These are phyloP conservation scores for Lasiosphaeria hispida DNA, from an alignment of 495 filamentous ascomycete genomes.

Conservation along the genomic window DNA sequence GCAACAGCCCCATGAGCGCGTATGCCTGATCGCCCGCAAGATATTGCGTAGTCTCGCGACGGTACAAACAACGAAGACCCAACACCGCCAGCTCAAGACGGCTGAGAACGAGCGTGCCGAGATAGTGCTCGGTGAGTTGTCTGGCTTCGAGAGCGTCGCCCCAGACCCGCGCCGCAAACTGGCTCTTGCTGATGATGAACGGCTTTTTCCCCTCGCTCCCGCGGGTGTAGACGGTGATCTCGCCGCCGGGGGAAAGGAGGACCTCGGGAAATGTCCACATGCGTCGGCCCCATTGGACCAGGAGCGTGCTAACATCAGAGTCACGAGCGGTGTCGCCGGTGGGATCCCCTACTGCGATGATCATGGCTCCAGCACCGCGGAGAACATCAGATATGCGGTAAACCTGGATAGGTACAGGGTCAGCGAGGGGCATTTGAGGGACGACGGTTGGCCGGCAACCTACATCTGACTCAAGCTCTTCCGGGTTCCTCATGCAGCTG, in stretches of 20 bases:
- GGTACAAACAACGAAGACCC: slow-evolving; percentile 13
- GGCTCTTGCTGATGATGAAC: slow-evolving; percentile 10
- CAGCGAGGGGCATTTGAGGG: not conserved
- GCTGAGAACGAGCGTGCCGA: slow-evolving; percentile 13
- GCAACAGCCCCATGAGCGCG: slow-evolving; percentile 44
- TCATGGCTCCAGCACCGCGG: slow-evolving; percentile 1
- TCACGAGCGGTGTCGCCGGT: not conserved
- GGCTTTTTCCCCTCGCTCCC: not conserved
- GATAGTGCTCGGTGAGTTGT: slow-evolving; percentile 23
- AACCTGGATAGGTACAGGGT: not conserved
- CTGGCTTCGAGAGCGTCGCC: not conserved
- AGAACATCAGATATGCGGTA: slow-evolving; percentile 11
- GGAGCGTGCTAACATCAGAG: not conserved
- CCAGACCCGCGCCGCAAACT: slow-evolving; percentile 18
- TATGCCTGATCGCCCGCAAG: slow-evolving; percentile 40
- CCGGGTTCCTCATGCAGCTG: slow-evolving; percentile 3
- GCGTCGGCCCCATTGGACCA: too few relatives aligned
- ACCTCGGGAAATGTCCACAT: too few relatives aligned
- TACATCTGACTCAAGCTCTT: slow-evolving; percentile 1
- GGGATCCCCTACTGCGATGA: slow-evolving; percentile 2
- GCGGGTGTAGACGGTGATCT: not conserved
- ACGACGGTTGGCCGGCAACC: not conserved
- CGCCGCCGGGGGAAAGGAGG: too few relatives aligned
- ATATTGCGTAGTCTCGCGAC: slow-evolving; percentile 2
- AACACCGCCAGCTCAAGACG: slow-evolving; percentile 22